Percentiles rank a stretch among this genome's conserved stretches.
phyloP scores from a whole-genome alignment of 2,329 filamentous ascomycete genomes.

The Dactylellina parvicollis region DNA sequence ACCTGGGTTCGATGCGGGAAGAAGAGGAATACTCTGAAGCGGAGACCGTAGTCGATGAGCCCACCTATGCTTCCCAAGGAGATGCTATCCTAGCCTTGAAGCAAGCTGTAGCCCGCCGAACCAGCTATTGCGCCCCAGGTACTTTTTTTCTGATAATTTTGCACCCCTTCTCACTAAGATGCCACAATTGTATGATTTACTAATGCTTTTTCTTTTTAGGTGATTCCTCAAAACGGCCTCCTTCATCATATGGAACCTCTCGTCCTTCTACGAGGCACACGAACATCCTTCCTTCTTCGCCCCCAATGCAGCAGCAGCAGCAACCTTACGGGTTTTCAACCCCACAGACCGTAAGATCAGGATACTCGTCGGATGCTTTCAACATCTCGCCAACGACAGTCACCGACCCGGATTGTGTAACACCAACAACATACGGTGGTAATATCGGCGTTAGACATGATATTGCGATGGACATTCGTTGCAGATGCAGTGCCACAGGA shows the following conservation, averaged over 20 bases:
- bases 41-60: constrained; percentile 48
- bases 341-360: constrained; percentile 44
- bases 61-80: constrained; percentile 25
- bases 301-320: constrained; percentile 28
- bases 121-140: constrained; percentile 43
- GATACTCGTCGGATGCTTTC: constrained; percentile 49
- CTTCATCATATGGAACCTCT: constrained; percentile 49
- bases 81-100: constrained; percentile 50
- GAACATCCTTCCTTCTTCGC: constrained; percentile 42
- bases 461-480: constrained; percentile 51
- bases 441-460: constrained; percentile 21
- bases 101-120: constrained; percentile 48
- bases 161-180: neutral
- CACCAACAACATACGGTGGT: constrained; percentile 34
- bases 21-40: constrained; percentile 52
- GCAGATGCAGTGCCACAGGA: constrained; percentile 38
- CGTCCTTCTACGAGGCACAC: constrained; percentile 48
- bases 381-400: constrained; percentile 50
- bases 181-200: neutral
- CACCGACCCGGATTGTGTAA: constrained; percentile 48
- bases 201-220: neutral
- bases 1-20: constrained; percentile 47
- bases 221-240: constrained; percentile 27
- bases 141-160: neutral
- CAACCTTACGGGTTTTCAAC: constrained; percentile 45